Conservation (phyloP, 768 basidiomycete genomes). For the Bullera alba region DNA sequence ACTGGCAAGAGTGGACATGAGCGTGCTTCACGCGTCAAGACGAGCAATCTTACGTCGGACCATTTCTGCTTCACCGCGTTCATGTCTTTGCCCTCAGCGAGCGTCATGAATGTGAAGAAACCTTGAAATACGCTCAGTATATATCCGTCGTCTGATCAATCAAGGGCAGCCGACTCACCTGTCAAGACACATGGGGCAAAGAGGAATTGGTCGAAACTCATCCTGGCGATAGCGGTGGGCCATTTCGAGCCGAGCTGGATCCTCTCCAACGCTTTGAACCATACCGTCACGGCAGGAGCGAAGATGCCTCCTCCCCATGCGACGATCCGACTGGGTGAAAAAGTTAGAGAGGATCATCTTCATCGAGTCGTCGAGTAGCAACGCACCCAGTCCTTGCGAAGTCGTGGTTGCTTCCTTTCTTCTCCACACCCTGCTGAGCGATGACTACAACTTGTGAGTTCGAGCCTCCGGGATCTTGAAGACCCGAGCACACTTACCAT, state of each 20-base stretch:
- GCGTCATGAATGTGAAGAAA: constrained; percentile 69
- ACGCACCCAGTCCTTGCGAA: constrained; percentile 41
- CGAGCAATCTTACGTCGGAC: constrained; percentile 24
- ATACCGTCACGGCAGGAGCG: constrained; percentile 72
- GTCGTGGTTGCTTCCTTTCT: constrained; percentile 65
- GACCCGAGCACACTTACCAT: constrained; percentile 48
- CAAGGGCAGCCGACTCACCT: constrained; percentile 21
- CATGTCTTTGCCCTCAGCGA: constrained; percentile 66
- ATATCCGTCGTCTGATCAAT: no score
- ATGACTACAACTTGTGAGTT: constrained; percentile 60
- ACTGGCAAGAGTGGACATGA: constrained; percentile 4
- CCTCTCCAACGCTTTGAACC: constrained; percentile 67
- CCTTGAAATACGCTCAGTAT: constrained; percentile 31
- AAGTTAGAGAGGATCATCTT: neutral
- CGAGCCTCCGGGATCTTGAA: constrained; percentile 50
- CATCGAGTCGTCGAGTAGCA: neutral
- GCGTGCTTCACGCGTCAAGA: neutral
- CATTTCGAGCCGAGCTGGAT: constrained; percentile 47
- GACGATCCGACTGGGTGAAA: constrained; percentile 32
- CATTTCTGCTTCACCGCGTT: constrained; percentile 54
- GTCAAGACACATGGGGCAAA: constrained; percentile 62
- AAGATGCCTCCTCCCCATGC: constrained; percentile 70
- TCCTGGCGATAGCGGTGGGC: constrained; percentile 47
- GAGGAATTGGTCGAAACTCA: constrained; percentile 72
- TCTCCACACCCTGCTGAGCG: constrained; percentile 79